A percentile compares a stretch with the other conserved stretches of the same genome.
Conservation (phyloP, 176 grass and related monocot genomes). For the Rhipidocladum racemiflorum region DNA sequence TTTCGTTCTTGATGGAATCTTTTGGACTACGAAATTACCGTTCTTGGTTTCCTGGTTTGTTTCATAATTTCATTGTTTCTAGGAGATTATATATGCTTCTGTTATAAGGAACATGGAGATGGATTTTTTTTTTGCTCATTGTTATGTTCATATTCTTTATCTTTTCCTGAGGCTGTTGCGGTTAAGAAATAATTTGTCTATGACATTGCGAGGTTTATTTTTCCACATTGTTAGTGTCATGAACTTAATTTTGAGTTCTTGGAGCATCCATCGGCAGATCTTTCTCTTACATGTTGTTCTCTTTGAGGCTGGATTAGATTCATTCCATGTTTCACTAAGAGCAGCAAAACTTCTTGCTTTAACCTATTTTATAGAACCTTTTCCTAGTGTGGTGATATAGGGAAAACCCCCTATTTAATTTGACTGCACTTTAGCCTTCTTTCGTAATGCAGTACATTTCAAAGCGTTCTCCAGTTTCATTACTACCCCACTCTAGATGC, state of each 20-base stretch:
- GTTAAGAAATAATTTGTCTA: neutral
- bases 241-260: slow-evolving; percentile 1
- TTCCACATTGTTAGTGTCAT: neutral
- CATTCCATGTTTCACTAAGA: neutral
- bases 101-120: neutral
- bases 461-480: neutral
- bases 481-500: neutral
- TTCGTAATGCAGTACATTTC: neutral
- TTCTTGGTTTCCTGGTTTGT: neutral
- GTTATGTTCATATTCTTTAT: neutral
- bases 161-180: neutral
- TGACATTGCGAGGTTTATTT: neutral
- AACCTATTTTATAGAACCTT: neutral
- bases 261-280: neutral
- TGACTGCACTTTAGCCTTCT: neutral
- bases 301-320: neutral
- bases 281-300: neutral
- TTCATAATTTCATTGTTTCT: slow-evolving; percentile 10
- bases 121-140: neutral
- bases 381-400: neutral
- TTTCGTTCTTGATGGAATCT: neutral
- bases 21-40: neutral
- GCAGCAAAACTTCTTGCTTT: neutral
- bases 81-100: neutral
- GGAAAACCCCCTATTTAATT: neutral